phyloP scores from a whole-genome alignment of 1,284 basidiomycete genomes.

The Ceratobasidium sp. region DNA sequence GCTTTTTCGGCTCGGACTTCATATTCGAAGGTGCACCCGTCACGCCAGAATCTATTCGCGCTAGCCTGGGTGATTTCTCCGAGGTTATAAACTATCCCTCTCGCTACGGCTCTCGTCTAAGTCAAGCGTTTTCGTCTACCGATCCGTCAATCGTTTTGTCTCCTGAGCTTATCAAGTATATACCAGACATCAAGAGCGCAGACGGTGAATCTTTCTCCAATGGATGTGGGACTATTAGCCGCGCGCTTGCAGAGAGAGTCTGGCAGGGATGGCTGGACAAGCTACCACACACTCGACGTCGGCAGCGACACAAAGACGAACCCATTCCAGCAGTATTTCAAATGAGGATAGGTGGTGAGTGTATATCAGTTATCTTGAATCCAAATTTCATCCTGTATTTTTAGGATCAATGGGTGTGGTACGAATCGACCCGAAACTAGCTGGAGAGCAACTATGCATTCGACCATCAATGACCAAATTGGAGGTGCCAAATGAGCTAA shows the following conservation, averaged over 20 bases:
- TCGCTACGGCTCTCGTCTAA: slow-evolving; percentile 41
- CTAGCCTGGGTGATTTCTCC: neutral
- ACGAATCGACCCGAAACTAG: slow-evolving; percentile 69
- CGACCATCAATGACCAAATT: slow-evolving; percentile 85
- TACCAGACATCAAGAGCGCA: neutral
- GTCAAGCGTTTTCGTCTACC: slow-evolving; percentile 40
- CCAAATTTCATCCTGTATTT: neutral
- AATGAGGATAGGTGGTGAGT: slow-evolving; percentile 12
- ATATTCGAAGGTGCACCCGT: neutral
- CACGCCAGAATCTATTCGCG: slow-evolving; percentile 8
- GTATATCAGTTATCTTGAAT: no score
- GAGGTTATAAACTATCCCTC: neutral
- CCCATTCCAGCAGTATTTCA: slow-evolving; percentile 11
- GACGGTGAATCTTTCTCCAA: slow-evolving; percentile 43
- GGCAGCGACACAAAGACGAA: neutral
- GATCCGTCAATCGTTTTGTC: neutral
- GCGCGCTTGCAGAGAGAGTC: slow-evolving; percentile 43
- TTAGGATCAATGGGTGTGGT: slow-evolving; percentile 73
- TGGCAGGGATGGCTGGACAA: slow-evolving; percentile 22
- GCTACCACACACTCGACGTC: neutral
- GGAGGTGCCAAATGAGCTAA: slow-evolving; percentile 59
- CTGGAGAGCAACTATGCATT: slow-evolving; percentile 67
- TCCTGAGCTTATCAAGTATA: neutral
- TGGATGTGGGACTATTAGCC: slow-evolving; percentile 47
- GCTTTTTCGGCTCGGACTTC: slow-evolving; percentile 32